Evolutionary conservation across 2,329 filamentous ascomycete species (phyloP), one percentile per base, ranked within the genome.

Genomic region (Aciculosporium take): DNA sequence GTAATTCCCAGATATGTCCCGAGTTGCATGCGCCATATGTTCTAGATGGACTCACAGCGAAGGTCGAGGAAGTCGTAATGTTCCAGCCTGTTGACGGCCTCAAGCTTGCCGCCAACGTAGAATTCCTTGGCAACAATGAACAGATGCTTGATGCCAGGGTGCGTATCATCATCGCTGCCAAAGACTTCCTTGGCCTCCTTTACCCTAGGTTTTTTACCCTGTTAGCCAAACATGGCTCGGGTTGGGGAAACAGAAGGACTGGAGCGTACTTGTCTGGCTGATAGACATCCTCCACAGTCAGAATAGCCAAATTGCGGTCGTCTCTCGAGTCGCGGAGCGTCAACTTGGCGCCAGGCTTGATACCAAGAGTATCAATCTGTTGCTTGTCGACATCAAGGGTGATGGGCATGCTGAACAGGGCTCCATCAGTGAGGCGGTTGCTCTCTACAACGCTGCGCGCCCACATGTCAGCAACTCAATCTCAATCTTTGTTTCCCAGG

Each of bases 51-150:
- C 81, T 64, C 72, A 85, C 84, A 96, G 71, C 91, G 80, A 45
- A 96, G 77, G 57, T 84, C 91, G 53, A 96, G 85, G 69, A 96
- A 96, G 70, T 98, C 91, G 71, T 98, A 98, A 74, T 98, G 91
- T 69, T 93, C 87, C 46, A 94, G 75, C 53, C 86, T 83, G 74
- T 89, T 89, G 61, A 98, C 80, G 47, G 91, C 91, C 61, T 96
- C 85, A 49, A 98, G 69, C 76, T 93, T 95, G 61, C 91, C 91
- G 59, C 91, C 91, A 48, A 98, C 76, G 65, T 96, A 96, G 64
- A 80, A 93, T 46, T 94, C 87, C 55, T 84, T 71, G 47, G 83
- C 81, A 29, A 78, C 81, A 56, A 79, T 74, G 69, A 81, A 81
- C 48, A 98, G 79, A 69, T 93, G 91, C 66, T 83, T 85, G 63